A percentile compares a stretch with the other conserved stretches of the same genome.
Conservation (phyloP, 1,139 yeast genomes). For the Lizanozyma gosingica region DNA sequence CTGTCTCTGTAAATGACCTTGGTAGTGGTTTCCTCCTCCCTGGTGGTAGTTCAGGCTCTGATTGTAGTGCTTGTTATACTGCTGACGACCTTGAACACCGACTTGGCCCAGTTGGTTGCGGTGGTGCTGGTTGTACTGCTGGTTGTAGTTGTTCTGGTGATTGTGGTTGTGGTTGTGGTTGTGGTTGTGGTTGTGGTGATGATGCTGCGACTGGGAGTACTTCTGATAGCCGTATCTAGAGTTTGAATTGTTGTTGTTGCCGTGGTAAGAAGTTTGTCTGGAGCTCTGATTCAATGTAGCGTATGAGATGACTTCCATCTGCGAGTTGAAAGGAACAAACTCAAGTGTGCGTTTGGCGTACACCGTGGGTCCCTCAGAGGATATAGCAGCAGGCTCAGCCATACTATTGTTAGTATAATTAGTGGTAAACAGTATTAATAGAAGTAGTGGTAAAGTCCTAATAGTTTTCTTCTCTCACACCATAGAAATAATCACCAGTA, state of each 20-base stretch:
- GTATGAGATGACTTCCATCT: slow-evolving; percentile 19
- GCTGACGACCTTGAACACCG: not conserved
- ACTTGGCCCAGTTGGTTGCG: slow-evolving; percentile 4
- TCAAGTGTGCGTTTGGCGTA: slow-evolving; percentile 23
- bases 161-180: slow-evolving; percentile 4
- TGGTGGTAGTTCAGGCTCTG: not conserved
- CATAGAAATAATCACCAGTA: too few species aligned
- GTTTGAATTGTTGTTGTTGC: slow-evolving; percentile 5
- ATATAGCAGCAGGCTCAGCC: too few species aligned
- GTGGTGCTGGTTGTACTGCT: slow-evolving; percentile 9
- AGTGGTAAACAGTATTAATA: too few species aligned
- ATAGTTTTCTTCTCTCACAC: too few species aligned
- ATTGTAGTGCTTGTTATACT: not conserved
- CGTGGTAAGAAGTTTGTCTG: slow-evolving; percentile 5
- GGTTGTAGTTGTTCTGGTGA: slow-evolving; percentile 7
- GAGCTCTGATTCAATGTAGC: slow-evolving; percentile 7
- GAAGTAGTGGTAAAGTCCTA: too few species aligned
- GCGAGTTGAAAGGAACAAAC: slow-evolving; percentile 21
- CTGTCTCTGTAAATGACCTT: slow-evolving; percentile 10
- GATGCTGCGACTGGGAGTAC: not conserved
- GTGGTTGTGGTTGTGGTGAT: slow-evolving; percentile 2
- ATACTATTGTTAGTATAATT: too few species aligned
- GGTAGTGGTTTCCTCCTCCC: slow-evolving; percentile 1
- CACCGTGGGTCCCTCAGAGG: too few species aligned
- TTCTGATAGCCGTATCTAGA: slow-evolving; percentile 1